Percentiles rank a stretch among this genome's conserved stretches.
Evolutionary conservation across 2,329 filamentous ascomycete genomes (phyloP).

Genomic region (Leptodontidium sp.): DNA sequence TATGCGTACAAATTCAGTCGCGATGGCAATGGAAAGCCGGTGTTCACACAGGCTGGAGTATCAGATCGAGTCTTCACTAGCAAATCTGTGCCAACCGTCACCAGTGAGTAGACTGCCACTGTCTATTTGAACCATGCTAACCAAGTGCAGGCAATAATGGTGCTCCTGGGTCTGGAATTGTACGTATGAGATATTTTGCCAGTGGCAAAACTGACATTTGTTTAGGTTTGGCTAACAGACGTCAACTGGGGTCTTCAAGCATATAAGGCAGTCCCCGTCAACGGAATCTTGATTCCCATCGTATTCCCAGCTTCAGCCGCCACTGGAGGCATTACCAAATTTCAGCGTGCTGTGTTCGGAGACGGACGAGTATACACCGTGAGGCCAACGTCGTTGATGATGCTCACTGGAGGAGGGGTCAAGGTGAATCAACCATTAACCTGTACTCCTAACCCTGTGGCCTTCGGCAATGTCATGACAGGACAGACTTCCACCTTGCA

Average conservation of each 20-base stretch:
- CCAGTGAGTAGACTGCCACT: neutral
- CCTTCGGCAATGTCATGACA: slow-evolving; percentile 17
- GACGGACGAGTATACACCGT: slow-evolving; percentile 20
- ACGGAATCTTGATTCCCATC: slow-evolving; percentile 50
- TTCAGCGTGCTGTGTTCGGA: slow-evolving; percentile 21
- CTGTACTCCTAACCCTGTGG: slow-evolving; percentile 16
- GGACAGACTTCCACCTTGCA: slow-evolving; percentile 12
- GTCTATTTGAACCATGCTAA: neutral
- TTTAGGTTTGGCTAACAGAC: slow-evolving; percentile 28
- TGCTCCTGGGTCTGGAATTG: slow-evolving; percentile 19
- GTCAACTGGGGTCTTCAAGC: slow-evolving; percentile 56
- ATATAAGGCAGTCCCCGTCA: slow-evolving; percentile 58
- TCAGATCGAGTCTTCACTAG: slow-evolving; percentile 16
- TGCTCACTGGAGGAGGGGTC: slow-evolving; percentile 9
- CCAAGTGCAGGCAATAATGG: slow-evolving; percentile 20
- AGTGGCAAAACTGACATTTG: neutral
- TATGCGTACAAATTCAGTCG: slow-evolving; percentile 27
- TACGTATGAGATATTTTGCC: neutral
- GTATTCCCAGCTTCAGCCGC: slow-evolving; percentile 49
- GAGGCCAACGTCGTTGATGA: neutral
- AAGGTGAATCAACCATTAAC: slow-evolving; percentile 13
- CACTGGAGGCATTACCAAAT: slow-evolving; percentile 19
- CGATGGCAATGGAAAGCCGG: slow-evolving; percentile 14
- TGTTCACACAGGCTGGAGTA: slow-evolving; percentile 26
- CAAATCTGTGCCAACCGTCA: slow-evolving; percentile 23